Conservation (phyloP, 2,329 filamentous ascomycete species). For the Paracamarosporium sp. region DNA sequence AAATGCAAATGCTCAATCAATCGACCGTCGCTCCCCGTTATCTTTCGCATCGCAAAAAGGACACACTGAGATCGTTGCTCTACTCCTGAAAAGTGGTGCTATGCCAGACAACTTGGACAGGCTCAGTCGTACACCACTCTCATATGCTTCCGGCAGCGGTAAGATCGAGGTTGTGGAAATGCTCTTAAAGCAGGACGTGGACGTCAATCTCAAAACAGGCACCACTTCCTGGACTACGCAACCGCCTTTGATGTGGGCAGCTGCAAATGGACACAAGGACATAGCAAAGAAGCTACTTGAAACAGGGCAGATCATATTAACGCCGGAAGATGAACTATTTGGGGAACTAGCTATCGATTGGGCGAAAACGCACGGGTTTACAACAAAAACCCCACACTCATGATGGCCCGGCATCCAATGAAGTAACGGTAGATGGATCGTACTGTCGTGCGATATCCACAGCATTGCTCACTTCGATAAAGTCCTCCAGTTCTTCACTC, state of each 20-base stretch:
- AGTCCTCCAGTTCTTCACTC: slow-evolving; percentile 94
- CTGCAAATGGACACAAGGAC: slow-evolving; percentile 1
- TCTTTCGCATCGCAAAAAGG: slow-evolving; percentile 1
- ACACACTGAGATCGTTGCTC: not conserved
- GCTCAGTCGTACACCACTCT: not conserved
- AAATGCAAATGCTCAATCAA: not conserved
- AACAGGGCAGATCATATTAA: not conserved
- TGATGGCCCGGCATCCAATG: not conserved
- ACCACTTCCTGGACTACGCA: not conserved
- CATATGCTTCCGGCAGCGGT: slow-evolving; percentile 1
- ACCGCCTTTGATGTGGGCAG: slow-evolving; percentile 7
- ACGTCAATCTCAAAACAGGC: not conserved
- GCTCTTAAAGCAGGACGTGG: not conserved
- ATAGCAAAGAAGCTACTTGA: not conserved
- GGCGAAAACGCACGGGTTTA: not conserved
- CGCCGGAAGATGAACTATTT: not conserved
- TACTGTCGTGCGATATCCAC: slow-evolving; percentile 69
- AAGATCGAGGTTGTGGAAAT: not conserved
- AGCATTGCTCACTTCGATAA: slow-evolving; percentile 85
- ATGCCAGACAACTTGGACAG: not conserved
- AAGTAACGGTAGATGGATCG: slow-evolving; percentile 12
- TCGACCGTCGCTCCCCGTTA: not conserved
- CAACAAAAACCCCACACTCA: not conserved
- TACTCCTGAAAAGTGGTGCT: not conserved
- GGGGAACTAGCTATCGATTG: not conserved